Evolutionary conservation across 2,329 filamentous ascomycete species (phyloP).

Genomic region (Phyllosticta paracitricarpa): DNA sequence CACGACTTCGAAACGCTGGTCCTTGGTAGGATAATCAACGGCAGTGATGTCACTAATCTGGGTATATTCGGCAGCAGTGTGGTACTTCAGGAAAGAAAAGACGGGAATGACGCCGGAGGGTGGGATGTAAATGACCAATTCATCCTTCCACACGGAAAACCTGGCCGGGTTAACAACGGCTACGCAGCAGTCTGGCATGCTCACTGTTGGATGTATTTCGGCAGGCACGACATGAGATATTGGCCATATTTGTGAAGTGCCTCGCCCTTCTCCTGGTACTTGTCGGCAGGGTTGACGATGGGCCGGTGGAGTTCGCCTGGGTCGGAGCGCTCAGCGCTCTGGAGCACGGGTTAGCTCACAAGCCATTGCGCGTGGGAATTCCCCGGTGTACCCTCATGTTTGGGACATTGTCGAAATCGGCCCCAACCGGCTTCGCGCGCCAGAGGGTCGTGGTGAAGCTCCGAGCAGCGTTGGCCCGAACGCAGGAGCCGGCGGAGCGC

Average conservation of each 20-base stretch:
- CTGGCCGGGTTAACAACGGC: conserved; percentile 19
- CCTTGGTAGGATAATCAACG: conserved; percentile 89
- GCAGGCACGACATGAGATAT: conserved; percentile 92
- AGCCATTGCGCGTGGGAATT: too few relatives aligned
- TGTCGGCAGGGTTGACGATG: conserved; percentile 85
- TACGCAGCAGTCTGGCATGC: neutral
- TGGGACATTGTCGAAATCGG: conserved; percentile 31
- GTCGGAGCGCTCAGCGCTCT: conserved; percentile 34
- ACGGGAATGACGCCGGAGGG: conserved; percentile 83
- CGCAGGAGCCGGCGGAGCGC: conserved; percentile 24
- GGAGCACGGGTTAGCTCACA: conserved; percentile 16
- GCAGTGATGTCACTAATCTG: conserved; percentile 87
- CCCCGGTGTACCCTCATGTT: conserved; percentile 34
- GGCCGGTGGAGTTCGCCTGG: conserved; percentile 57
- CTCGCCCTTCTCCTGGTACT: conserved; percentile 78
- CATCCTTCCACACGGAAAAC: conserved; percentile 99
- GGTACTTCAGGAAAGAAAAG: conserved; percentile 92
- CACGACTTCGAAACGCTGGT: conserved; percentile 93
- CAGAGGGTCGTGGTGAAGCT: conserved; percentile 34
- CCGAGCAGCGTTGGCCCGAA: conserved; percentile 22
- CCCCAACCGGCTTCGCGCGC: conserved; percentile 35
- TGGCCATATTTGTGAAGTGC: conserved; percentile 88
- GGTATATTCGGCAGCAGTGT: conserved; percentile 94
- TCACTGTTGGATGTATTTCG: conserved; percentile 91
- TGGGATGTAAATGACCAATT: conserved; percentile 87